phyloP scores from a whole-genome alignment of 176 grass and related monocot genomes.

The Hordeum vulgare region DNA sequence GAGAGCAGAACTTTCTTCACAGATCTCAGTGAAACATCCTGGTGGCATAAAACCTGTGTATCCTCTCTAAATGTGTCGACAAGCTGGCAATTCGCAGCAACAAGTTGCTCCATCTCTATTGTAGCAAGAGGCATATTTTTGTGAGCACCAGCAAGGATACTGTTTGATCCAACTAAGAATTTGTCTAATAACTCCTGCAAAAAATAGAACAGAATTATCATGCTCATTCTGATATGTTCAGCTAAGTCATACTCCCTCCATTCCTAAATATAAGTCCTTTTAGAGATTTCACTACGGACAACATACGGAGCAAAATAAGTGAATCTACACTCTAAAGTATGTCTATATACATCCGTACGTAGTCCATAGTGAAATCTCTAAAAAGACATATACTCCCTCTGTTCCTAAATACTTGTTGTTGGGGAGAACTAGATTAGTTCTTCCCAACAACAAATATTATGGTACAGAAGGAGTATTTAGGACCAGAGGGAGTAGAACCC shows the following conservation, averaged over 20 bases:
- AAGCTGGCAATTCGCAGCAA: conserved; percentile 49
- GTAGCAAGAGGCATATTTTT: conserved; percentile 53
- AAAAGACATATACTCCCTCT: no score
- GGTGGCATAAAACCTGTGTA: conserved; percentile 23
- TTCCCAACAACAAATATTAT: no score
- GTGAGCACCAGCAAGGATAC: conserved; percentile 24
- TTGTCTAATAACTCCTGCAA: conserved; percentile 71
- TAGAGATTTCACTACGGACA: no score
- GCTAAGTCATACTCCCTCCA: no score
- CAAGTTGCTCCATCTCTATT: conserved; percentile 57
- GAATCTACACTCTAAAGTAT: no score
- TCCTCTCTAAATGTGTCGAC: conserved; percentile 47
- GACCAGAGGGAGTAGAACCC: neutral
- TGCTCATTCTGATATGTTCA: neutral
- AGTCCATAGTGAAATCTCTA: no score
- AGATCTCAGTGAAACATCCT: conserved; percentile 47
- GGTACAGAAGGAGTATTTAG: neutral
- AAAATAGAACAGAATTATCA: conserved; percentile 11
- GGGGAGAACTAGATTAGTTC: no score
- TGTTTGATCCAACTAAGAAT: conserved; percentile 52
- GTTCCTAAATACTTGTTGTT: no score
- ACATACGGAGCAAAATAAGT: no score
- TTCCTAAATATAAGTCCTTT: no score
- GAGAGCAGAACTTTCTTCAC: conserved; percentile 48
- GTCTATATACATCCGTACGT: no score